These are phyloP conservation scores for Tetradesmus lagerheimii DNA, from an alignment of 139 green algal species.

Conservation along the genomic window DNA sequence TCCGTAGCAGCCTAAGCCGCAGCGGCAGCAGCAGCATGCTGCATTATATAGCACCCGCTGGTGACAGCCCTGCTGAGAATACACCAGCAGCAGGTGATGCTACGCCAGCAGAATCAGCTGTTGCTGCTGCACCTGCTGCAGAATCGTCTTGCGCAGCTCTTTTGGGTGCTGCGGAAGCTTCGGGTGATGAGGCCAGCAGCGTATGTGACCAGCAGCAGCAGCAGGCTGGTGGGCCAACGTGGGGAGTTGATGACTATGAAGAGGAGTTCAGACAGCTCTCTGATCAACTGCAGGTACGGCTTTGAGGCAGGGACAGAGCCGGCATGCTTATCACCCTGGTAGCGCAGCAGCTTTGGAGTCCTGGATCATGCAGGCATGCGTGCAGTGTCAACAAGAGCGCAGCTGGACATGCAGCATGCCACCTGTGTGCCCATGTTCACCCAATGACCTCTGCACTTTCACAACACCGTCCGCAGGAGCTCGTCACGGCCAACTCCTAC, in stretches of 20 bases:
- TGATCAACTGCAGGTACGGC: constrained; percentile 28
- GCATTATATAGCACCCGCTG: background rate
- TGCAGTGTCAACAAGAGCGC: too few relatives aligned
- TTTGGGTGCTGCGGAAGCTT: background rate
- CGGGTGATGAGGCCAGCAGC: background rate
- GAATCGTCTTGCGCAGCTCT: background rate
- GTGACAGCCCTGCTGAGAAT: background rate
- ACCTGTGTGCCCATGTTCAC: too few relatives aligned
- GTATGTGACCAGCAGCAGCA: background rate
- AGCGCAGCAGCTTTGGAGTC: too few relatives aligned
- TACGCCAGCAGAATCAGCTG: background rate
- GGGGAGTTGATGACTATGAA: constrained; percentile 17
- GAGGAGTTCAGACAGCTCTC: constrained; percentile 37
- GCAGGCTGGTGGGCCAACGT: background rate
- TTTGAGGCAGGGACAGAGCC: background rate
- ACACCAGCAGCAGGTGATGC: background rate
- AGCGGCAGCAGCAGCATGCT: background rate
- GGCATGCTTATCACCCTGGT: background rate
- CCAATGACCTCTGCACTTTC: background rate
- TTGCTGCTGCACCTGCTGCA: background rate
- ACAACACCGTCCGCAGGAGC: constrained; percentile 2
- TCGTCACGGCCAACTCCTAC: constrained; percentile 19
- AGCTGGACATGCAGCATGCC: too few relatives aligned
- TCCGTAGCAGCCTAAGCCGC: background rate
- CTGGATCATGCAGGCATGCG: background rate